These are phyloP conservation scores for Astragalus membranaceus DNA, from an alignment of 306 rosid genomes.

Conservation along the genomic window DNA sequence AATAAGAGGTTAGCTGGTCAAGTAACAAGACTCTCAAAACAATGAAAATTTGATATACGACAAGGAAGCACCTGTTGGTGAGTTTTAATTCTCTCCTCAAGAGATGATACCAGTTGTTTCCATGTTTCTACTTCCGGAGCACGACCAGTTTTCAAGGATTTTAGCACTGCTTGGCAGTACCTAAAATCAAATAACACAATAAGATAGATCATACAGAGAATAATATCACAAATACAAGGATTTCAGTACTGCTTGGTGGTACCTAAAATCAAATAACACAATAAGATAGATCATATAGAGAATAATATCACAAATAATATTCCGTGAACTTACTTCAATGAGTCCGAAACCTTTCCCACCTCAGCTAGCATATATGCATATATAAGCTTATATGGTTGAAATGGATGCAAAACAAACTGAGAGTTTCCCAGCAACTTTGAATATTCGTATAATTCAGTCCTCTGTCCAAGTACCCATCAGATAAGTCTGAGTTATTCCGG, in stretches of 20 bases:
- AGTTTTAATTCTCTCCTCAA: conserved; percentile 84
- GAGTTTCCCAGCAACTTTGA: conserved; percentile 92
- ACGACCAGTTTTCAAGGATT: conserved; percentile 80
- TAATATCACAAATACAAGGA: conserved; percentile 25
- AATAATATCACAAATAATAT: conserved; percentile 1
- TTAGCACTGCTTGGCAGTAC: conserved; percentile 81
- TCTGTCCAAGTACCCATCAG: conserved; percentile 50
- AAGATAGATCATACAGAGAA: too few species aligned
- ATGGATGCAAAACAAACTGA: conserved; percentile 76
- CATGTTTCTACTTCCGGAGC: conserved; percentile 82
- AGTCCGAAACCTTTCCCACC: conserved; percentile 86
- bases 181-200: conserved; percentile 28
- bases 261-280: conserved; percentile 40
- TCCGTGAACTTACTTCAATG: conserved; percentile 69
- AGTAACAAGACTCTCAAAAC: conserved; percentile 3
- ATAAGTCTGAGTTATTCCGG: conserved; percentile 2
- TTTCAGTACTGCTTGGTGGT: conserved; percentile 72
- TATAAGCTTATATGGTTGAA: conserved; percentile 89
- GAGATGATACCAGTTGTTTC: conserved; percentile 72
- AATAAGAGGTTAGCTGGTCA: conserved; percentile 6
- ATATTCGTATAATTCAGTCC: conserved; percentile 87
- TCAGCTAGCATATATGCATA: conserved; percentile 94
- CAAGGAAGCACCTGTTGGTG: conserved; percentile 66
- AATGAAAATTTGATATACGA: background rate
- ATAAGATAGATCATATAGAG: conserved; percentile 3